phyloP scores from a whole-genome alignment of 495 filamentous ascomycete species.

The Xylaria venustula region DNA sequence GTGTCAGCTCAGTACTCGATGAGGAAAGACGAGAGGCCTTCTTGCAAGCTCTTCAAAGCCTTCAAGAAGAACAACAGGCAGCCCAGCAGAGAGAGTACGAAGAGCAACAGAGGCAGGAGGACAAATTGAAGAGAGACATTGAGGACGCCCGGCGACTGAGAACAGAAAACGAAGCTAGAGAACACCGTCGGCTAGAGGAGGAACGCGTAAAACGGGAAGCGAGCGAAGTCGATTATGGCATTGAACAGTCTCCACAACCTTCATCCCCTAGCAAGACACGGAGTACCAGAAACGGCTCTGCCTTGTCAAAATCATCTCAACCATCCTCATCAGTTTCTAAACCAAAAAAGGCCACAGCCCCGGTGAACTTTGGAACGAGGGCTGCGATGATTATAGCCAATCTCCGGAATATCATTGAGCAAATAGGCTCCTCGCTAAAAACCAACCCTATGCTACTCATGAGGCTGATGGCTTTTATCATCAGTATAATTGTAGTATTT shows the following conservation, averaged over 20 bases:
- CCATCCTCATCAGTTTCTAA: constrained; percentile 22
- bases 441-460: constrained; percentile 73
- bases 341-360: constrained; percentile 32
- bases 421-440: constrained; percentile 60
- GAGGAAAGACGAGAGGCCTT: constrained; percentile 89
- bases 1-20: constrained; percentile 77
- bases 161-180: constrained; percentile 54
- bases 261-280: constrained; percentile 50
- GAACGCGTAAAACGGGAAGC: constrained; percentile 41
- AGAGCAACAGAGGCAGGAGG: constrained; percentile 60
- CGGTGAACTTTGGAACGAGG: constrained; percentile 45
- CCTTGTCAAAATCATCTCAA: constrained; percentile 23
- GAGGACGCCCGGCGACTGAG: constrained; percentile 55
- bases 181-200: constrained; percentile 46
- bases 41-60: constrained; percentile 69
- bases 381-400: constrained; percentile 51
- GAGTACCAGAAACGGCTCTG: constrained; percentile 37
- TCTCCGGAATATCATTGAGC: constrained; percentile 60
- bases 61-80: constrained; percentile 69
- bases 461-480: constrained; percentile 74
- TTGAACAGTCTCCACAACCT: constrained; percentile 48
- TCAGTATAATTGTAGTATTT: constrained; percentile 77
- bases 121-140: constrained; percentile 56
- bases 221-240: constrained; percentile 46
- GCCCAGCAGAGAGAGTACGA: constrained; percentile 61